Evolutionary conservation across 1,284 basidiomycete genomes (phyloP).

Genomic region (Golubevia sp.): DNA sequence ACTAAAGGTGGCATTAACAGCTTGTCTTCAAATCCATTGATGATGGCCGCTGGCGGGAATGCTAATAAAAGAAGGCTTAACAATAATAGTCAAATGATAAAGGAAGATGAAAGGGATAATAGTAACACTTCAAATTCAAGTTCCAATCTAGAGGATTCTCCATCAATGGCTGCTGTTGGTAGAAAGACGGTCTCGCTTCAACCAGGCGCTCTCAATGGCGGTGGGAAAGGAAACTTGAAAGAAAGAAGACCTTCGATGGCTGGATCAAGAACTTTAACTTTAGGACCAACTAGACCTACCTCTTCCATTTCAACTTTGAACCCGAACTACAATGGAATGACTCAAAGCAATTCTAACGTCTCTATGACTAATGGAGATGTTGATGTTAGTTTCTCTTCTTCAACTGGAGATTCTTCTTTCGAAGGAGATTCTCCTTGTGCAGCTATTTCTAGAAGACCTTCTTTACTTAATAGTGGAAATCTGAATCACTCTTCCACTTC

Average conservation of each 20-base stretch:
- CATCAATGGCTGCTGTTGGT: background rate
- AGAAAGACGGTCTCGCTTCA: background rate
- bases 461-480: too few species aligned
- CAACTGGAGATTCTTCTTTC: slow-evolving; percentile 45
- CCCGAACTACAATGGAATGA: background rate
- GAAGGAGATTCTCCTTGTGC: slow-evolving; percentile 43
- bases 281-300: too few species aligned
- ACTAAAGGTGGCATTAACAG: background rate
- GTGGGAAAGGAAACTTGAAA: too few species aligned
- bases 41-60: background rate
- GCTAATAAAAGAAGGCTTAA: background rate
- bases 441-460: slow-evolving; percentile 19
- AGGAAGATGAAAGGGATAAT: background rate
- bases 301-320: too few species aligned
- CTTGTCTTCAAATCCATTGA: background rate
- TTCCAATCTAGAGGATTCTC: background rate
- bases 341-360: background rate
- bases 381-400: slow-evolving; percentile 44
- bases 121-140: background rate
- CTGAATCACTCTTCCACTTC: background rate
- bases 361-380: background rate
- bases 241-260: too few species aligned
- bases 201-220: too few species aligned
- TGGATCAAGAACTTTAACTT: too few species aligned
- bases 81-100: background rate